These are phyloP conservation scores for Monosporozyma aerobia DNA, from an alignment of 805 yeast genomes.

Conservation along the genomic window DNA sequence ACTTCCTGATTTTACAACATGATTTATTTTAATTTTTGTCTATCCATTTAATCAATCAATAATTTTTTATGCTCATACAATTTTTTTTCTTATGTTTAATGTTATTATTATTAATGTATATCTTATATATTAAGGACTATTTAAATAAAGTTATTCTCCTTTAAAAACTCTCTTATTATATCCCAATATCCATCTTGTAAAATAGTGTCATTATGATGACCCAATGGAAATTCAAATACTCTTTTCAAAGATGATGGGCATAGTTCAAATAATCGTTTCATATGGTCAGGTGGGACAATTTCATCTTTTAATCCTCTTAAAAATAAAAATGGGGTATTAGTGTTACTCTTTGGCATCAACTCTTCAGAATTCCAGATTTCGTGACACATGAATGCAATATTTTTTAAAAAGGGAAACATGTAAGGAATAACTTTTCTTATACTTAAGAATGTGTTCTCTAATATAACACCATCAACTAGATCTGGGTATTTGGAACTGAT, in stretches of 20 bases:
- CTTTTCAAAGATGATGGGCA: conserved; percentile 44
- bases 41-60: not conserved
- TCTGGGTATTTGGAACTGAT: conserved; percentile 52
- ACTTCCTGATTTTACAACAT: no score
- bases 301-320: conserved; percentile 74
- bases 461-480: conserved; percentile 51
- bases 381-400: conserved; percentile 53
- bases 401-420: conserved; percentile 58
- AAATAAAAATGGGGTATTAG: conserved; percentile 56
- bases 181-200: conserved; percentile 73
- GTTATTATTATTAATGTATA: not conserved
- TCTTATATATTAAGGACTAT: not conserved
- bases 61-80: no score
- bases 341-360: conserved; percentile 42
- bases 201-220: conserved; percentile 79
- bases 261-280: conserved; percentile 48
- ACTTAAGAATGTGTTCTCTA: conserved; percentile 81
- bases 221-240: conserved; percentile 45
- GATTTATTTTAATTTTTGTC: not conserved
- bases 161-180: conserved; percentile 46
- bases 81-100: no score
- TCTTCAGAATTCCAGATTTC: conserved; percentile 77
- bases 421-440: conserved; percentile 65
- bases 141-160: conserved; percentile 27
- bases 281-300: conserved; percentile 82